Conservation (phyloP, 345 rosid genomes). For the Raphanus raphanistrum region DNA sequence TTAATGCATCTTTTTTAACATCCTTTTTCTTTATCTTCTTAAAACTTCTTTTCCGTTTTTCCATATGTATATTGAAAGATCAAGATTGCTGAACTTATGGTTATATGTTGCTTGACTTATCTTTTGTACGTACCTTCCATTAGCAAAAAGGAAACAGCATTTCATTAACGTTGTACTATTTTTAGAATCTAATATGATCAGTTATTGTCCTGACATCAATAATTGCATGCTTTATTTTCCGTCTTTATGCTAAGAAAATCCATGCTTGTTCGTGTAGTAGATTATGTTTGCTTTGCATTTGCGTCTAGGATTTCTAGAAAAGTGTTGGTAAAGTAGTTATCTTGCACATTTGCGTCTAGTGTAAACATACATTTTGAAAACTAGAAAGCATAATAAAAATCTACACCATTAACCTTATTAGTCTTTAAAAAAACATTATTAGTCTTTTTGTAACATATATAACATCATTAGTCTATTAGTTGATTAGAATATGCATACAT, state of each 20-base stretch:
- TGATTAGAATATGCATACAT: background rate
- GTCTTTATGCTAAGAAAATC: constrained; percentile 2
- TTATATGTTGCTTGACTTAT: constrained; percentile 14
- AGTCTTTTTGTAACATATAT: too few species aligned
- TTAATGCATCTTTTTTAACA: background rate
- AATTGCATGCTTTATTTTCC: background rate
- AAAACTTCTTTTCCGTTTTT: too few species aligned
- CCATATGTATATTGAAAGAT: background rate
- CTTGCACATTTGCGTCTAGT: background rate
- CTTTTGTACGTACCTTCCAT: background rate
- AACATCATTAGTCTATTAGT: background rate
- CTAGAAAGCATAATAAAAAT: background rate
- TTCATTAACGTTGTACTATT: background rate
- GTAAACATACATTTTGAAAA: background rate
- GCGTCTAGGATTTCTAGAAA: constrained; percentile 10
- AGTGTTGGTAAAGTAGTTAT: background rate
- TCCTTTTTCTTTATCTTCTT: background rate
- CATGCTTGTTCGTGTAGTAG: constrained; percentile 14
- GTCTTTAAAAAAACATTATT: too few species aligned
- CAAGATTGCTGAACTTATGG: background rate
- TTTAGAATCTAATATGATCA: constrained; percentile 25
- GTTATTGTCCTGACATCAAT: background rate
- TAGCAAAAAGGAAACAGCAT: background rate
- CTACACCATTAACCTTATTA: background rate
- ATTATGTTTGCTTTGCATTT: background rate